Base-by-base conservation (phyloP, 73 alveolate species). In the Paramecium sexaurelia region DNA sequence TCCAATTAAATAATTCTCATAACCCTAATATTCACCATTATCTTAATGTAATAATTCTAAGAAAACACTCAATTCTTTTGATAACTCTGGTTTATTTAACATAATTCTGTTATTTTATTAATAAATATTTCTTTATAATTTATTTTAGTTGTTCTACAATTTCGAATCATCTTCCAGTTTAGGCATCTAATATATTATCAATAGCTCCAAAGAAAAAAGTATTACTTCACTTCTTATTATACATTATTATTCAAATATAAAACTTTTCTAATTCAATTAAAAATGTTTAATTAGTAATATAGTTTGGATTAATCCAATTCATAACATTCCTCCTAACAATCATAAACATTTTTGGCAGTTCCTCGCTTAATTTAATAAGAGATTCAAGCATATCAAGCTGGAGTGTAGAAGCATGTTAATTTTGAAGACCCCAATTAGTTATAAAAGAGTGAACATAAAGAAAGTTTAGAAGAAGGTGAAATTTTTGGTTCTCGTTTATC, bases 381-480 rank as follows among this genome's bases (percentile, higher is more conserved):
- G 27, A 33, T 78, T 22, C 20, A 39, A 19, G 90, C 90, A 0
- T 43, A 78, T 78, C 73, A 78, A 78, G 40, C 29, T 0, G 75
- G 43, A 39, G 90, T 78, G n/a, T 33, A 78, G 41, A 78, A 78
- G 73, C 68, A 78, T 41, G 90, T 78, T 13, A 78, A 78, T 78
- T 78, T 78, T 78, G 90, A 78, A 26, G 71, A 78, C 24, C 73
- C 73, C 11, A 37, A 45, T 24, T 6, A 37, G 19, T 33, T 78
- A 15, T 24, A 78, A 20, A 78, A 78, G 32, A 29, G 61, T 22
- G 90, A 78, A 78, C 90, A 78, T 78, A 78, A 78, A 43, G 90
- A 78, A 78, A 78, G 90, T 78, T 33, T 78, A 15, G 90, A 78
- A 15, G 90, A 78, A 27, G 90, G 90, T n/a, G 90, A 78, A 41